phyloP scores from a whole-genome alignment of 2,329 filamentous ascomycete species.

The Allantophomopsis cytisporea region DNA sequence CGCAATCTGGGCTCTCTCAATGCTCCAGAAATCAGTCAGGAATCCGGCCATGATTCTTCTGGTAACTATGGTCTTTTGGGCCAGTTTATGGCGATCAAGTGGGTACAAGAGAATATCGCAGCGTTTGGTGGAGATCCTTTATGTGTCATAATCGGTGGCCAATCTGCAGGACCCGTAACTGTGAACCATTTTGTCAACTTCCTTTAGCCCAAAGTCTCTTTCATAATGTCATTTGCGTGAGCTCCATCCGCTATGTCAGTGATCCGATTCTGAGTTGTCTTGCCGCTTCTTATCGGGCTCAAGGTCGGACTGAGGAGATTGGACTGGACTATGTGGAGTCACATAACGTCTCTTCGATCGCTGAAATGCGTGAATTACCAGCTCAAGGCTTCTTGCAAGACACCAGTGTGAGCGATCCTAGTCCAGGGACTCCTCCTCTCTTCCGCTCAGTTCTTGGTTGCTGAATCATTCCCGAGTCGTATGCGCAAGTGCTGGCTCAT shows the following conservation, averaged over 20 bases:
- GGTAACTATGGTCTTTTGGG: conserved; percentile 3
- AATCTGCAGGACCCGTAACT: conserved; percentile 45
- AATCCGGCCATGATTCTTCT: not conserved
- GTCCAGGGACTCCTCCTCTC: not conserved
- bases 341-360: no score
- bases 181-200: conserved; percentile 12
- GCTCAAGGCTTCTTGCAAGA: not conserved
- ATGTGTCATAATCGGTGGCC: conserved; percentile 43
- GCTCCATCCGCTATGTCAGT: not conserved
- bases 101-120: conserved; percentile 20
- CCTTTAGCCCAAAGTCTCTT: conserved; percentile 6
- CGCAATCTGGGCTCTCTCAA: conserved; percentile 19
- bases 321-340: not conserved
- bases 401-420: not conserved
- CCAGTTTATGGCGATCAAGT: conserved; percentile 18
- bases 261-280: not conserved
- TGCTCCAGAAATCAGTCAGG: conserved; percentile 1
- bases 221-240: conserved; percentile 5
- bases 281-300: not conserved
- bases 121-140: conserved; percentile 17
- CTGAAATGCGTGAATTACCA: not conserved
- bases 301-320: not conserved
- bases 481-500: conserved; percentile 11
- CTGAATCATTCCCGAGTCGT: conserved; percentile 12
- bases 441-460: not conserved